Evolutionary conservation across 179 eudicot species (phyloP).

Genomic region (Heliamphora pulchella): DNA sequence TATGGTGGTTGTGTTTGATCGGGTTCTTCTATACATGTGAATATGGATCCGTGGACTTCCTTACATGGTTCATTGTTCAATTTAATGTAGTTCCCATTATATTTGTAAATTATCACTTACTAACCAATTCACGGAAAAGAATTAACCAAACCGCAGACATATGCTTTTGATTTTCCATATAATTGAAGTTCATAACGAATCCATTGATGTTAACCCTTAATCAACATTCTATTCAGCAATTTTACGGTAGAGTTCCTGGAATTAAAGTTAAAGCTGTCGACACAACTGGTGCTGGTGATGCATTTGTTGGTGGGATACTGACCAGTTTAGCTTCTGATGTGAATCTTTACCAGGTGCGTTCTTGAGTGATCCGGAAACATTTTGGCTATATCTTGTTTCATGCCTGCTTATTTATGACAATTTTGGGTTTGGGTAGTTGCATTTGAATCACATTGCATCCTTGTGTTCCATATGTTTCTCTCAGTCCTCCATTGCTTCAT

Average conservation of each 20-base stretch:
- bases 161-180: neutral
- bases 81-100: no score
- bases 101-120: no score
- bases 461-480: neutral
- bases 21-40: no score
- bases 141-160: no score
- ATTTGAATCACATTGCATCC: neutral
- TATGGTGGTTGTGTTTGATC: no score
- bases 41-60: no score
- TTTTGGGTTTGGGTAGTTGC: no score
- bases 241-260: slow-evolving; percentile 59
- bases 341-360: slow-evolving; percentile 43
- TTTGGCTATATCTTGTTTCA: neutral
- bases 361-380: neutral
- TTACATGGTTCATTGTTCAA: no score
- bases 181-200: neutral
- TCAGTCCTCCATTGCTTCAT: neutral
- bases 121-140: no score
- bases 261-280: slow-evolving; percentile 60
- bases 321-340: slow-evolving; percentile 52
- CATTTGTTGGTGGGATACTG: slow-evolving; percentile 65
- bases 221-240: slow-evolving; percentile 36
- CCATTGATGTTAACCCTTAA: neutral
- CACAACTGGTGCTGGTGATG: slow-evolving; percentile 92
- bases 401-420: neutral